Conservation (phyloP, 768 basidiomycete genomes). For the Gymnopilus junonius region DNA sequence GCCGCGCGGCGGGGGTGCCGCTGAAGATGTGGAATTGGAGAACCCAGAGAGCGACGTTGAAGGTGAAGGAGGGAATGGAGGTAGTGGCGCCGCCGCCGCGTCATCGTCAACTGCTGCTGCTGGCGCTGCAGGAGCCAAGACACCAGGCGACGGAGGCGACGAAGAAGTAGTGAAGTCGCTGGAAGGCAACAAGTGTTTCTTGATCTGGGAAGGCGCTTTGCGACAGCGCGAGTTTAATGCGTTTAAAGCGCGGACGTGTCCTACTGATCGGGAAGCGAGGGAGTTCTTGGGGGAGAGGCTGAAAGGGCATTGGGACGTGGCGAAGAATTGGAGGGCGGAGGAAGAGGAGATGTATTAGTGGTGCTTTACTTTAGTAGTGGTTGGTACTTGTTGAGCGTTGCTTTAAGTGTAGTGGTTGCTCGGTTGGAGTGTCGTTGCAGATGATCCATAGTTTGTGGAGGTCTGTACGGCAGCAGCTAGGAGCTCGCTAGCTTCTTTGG, state of each 20-base stretch:
- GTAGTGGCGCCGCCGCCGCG: too few relatives aligned
- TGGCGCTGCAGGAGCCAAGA: not conserved
- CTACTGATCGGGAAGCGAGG: conserved; percentile 84
- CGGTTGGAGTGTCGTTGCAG: too few relatives aligned
- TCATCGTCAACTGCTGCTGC: not conserved
- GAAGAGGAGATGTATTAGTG: conserved; percentile 73
- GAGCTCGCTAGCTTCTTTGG: too few relatives aligned
- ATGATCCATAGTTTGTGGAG: too few relatives aligned
- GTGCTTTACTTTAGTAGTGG: too few relatives aligned
- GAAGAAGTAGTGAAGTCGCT: conserved; percentile 46
- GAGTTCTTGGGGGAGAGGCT: conserved; percentile 85
- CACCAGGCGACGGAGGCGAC: not conserved
- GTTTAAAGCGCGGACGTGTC: conserved; percentile 83
- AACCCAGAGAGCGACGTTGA: conserved; percentile 35
- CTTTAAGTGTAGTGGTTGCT: too few relatives aligned
- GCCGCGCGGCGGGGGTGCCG: conserved; percentile 58
- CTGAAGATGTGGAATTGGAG: conserved; percentile 68
- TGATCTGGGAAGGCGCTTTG: conserved; percentile 93
- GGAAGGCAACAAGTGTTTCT: conserved; percentile 85
- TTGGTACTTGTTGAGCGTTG: too few relatives aligned
- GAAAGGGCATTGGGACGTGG: conserved; percentile 93
- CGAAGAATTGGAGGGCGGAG: conserved; percentile 87
- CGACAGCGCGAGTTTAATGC: conserved; percentile 79
- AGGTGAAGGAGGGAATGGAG: not conserved
- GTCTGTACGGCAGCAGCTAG: too few relatives aligned